Conservation (phyloP, 2,329 filamentous ascomycete genomes). For the Colletotrichum sp. region DNA sequence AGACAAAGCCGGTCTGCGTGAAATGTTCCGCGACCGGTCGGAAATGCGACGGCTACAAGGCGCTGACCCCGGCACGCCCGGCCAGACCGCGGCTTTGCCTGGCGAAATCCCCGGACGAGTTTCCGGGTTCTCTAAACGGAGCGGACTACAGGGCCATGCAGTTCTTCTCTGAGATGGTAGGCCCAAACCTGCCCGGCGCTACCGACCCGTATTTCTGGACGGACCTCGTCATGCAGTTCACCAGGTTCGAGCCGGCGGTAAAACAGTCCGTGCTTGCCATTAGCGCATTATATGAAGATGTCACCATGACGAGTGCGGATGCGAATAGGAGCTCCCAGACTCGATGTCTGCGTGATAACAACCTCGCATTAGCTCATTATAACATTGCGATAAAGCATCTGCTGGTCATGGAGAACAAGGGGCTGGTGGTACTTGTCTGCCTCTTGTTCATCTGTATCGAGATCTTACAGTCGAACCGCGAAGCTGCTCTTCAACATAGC, state of each 20-base stretch:
- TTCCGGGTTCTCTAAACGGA: not conserved
- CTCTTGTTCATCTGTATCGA: slow-evolving; percentile 59
- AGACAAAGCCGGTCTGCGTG: slow-evolving; percentile 55
- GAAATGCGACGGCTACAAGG: slow-evolving; percentile 58
- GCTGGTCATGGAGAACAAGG: slow-evolving; percentile 27
- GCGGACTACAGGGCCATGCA: slow-evolving; percentile 10
- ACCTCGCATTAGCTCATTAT: slow-evolving; percentile 28
- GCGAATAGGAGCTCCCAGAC: not conserved
- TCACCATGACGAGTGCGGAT: not conserved
- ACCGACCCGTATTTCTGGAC: slow-evolving; percentile 43
- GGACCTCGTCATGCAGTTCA: slow-evolving; percentile 49
- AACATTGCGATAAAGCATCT: slow-evolving; percentile 28
- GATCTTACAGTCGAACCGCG: slow-evolving; percentile 52
- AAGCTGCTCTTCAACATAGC: slow-evolving; percentile 41
- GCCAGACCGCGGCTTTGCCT: slow-evolving; percentile 13
- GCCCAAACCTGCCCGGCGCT: slow-evolving; percentile 9
- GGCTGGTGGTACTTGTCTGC: slow-evolving; percentile 47
- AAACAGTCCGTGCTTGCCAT: slow-evolving; percentile 55
- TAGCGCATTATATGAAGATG: slow-evolving; percentile 48
- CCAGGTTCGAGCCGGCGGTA: slow-evolving; percentile 48
- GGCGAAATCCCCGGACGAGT: not conserved
- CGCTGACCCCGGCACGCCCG: slow-evolving; percentile 21
- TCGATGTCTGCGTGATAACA: not conserved
- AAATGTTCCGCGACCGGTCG: slow-evolving; percentile 61
- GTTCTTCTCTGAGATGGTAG: slow-evolving; percentile 15